Conservation (phyloP, 306 rosid species). For the Citrullus amarus region DNA sequence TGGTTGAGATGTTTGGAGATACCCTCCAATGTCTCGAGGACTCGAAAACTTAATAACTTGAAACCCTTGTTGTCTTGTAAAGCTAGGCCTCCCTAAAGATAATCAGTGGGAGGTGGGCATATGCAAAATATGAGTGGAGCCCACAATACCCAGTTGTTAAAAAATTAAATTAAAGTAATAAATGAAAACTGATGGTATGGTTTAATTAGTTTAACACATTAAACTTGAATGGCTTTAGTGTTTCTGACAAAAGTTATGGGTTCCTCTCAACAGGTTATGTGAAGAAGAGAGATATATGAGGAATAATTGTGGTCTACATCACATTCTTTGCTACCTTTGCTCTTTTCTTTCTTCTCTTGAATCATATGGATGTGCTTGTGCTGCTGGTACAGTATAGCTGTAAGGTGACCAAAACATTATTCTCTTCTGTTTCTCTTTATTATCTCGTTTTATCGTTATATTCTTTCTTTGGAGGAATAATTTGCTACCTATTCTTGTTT, state of each 20-base stretch:
- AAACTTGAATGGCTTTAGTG: conserved; percentile 14
- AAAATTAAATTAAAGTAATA: background rate
- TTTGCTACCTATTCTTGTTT: background rate
- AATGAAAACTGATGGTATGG: background rate
- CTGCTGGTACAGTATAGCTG: conserved; percentile 56
- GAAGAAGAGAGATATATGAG: conserved; percentile 16
- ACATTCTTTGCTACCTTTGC: conserved; percentile 23
- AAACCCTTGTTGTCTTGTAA: background rate
- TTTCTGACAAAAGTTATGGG: conserved; percentile 41
- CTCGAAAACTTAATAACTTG: background rate
- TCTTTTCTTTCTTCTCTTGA: conserved; percentile 59
- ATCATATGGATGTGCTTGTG: conserved; percentile 37
- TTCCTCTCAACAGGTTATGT: conserved; percentile 11
- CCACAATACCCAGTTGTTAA: background rate
- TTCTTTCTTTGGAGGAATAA: conserved; percentile 7
- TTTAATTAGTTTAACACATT: background rate
- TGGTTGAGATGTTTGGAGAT: background rate
- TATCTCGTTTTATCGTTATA: background rate
- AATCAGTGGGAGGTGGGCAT: background rate
- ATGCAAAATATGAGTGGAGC: background rate
- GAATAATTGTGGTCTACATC: conserved; percentile 52
- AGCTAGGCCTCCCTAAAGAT: background rate
- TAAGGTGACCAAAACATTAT: conserved; percentile 17
- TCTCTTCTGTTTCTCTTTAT: conserved; percentile 25
- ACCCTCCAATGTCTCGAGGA: background rate